Base-by-base conservation (phyloP, 441 rosid species). In the Capsella rubella region DNA sequence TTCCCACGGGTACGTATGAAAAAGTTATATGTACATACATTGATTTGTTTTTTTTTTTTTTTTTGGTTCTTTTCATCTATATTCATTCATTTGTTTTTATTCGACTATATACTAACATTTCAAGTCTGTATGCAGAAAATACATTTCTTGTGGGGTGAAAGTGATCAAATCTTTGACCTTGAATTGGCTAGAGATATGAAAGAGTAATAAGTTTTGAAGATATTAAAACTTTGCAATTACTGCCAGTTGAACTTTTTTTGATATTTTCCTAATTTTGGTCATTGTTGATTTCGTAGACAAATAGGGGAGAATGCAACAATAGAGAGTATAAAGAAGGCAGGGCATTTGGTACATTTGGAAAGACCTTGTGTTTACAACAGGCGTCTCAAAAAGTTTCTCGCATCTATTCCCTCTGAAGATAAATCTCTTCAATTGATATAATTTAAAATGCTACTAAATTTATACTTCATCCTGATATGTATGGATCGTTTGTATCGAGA, bases 261-360 rank as follows among this genome's bases (percentile, higher is more conserved):
- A 1, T 11, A n/a, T 8, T 21, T 32, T 21, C 9, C 18, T 14
- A 35, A 64, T 47, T 31, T 37, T 15, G 10, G 0, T 9, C 14
- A 2, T 57, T 63, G 47, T 15, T 35, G 3, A 4, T 50, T 42
- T 54, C 16, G 50, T 27, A 94, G 97, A 81, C 89, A 89, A 80
- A 67, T 95, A 52, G 97, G 97, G 8, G 92, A 85, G 52, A 86
- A 81, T 3, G 84, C 91, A 63, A 85, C 91, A 51, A 73, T 84
- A 57, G 75, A 88, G 45, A 81, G 86, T 71, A 90, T 92, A 70
- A 75, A 80, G 78, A 87, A 88, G 49, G 97, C 88, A 63, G 97
- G 96, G 9, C 99, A 92, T 79, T 62, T 92, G 80, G 88, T 84
- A 68, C 97, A 90, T 62, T 80, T 95, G 65, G 97, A 95, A 83